Percentiles rank a stretch among this genome's conserved stretches.
Evolutionary conservation across 805 yeast genomes (phyloP).

Genomic region (Sugiyamaella boreocaroliniensis): DNA sequence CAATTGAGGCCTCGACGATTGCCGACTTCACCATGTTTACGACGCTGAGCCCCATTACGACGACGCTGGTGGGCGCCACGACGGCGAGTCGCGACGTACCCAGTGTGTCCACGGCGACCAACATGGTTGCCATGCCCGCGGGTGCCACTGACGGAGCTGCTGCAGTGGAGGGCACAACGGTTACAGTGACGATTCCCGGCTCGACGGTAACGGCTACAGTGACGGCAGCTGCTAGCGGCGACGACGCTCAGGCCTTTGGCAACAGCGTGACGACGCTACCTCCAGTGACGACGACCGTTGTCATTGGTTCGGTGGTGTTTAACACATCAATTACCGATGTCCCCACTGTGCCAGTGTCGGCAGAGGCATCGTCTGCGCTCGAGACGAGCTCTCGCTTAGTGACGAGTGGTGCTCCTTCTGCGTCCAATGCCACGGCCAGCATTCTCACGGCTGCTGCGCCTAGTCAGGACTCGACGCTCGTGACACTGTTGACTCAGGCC

Average conservation of each 20-base stretch:
- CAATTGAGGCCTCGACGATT: background rate
- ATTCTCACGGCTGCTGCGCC: slow-evolving; percentile 8
- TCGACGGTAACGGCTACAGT: slow-evolving; percentile 12
- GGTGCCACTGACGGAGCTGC: slow-evolving; percentile 10
- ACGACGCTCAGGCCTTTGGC: background rate
- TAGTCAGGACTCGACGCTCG: slow-evolving; percentile 8
- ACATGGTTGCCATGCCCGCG: slow-evolving; percentile 3
- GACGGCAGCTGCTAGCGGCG: background rate
- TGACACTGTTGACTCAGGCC: slow-evolving; percentile 1
- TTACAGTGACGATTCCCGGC: slow-evolving; percentile 12
- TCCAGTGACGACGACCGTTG: background rate
- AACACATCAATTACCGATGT: background rate
- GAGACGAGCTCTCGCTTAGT: background rate
- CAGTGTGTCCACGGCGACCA: slow-evolving; percentile 5
- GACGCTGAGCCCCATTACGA: slow-evolving; percentile 1
- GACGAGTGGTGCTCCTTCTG: background rate
- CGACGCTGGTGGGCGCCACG: background rate
- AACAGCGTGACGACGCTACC: background rate
- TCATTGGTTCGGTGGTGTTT: background rate
- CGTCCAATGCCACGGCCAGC: slow-evolving; percentile 1
- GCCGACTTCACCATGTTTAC: slow-evolving; percentile 6
- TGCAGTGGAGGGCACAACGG: slow-evolving; percentile 8
- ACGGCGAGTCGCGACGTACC: slow-evolving; percentile 1
- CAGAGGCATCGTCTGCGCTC: background rate
- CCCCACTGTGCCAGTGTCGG: background rate